These are phyloP conservation scores for Senecio squalidus DNA, from an alignment of 140 eudicot genomes.

Conservation along the genomic window DNA sequence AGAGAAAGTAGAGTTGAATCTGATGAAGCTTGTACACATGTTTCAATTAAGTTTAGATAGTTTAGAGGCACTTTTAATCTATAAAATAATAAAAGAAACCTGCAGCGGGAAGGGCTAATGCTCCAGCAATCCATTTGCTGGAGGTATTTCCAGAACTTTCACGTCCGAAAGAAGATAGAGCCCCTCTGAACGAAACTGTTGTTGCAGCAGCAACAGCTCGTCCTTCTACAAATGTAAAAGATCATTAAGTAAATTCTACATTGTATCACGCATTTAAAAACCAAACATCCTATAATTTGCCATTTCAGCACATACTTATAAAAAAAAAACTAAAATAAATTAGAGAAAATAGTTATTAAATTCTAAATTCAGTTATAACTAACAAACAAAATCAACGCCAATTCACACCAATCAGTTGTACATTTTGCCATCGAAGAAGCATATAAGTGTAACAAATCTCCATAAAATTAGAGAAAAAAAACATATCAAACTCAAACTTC, in stretches of 20 bases:
- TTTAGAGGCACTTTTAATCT: neutral
- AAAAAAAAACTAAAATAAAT: too few relatives aligned
- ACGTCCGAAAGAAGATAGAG: conserved; percentile 59
- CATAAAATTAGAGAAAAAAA: too few relatives aligned
- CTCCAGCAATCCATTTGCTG: conserved; percentile 64
- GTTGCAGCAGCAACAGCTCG: conserved; percentile 63
- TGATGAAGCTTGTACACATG: neutral
- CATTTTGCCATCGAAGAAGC: too few relatives aligned
- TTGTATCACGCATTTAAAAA: too few relatives aligned
- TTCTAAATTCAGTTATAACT: too few relatives aligned
- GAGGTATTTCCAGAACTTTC: conserved; percentile 52
- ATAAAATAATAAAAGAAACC: conserved; percentile 30
- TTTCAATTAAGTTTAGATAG: neutral
- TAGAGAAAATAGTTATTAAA: too few relatives aligned
- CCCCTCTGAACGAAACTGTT: conserved; percentile 64
- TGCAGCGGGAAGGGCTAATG: conserved; percentile 89
- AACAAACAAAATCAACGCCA: too few relatives aligned
- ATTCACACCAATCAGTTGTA: too few relatives aligned
- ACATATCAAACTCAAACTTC: too few relatives aligned
- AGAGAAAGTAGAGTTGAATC: neutral
- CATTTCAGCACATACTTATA: too few relatives aligned
- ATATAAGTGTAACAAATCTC: too few relatives aligned
- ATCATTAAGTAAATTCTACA: conserved; percentile 34
- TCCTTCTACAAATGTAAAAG: conserved; percentile 43
- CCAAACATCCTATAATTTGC: too few relatives aligned